Evolutionary conservation across 805 yeast species (phyloP).

Genomic region (Zygosaccharomyces bailii): DNA sequence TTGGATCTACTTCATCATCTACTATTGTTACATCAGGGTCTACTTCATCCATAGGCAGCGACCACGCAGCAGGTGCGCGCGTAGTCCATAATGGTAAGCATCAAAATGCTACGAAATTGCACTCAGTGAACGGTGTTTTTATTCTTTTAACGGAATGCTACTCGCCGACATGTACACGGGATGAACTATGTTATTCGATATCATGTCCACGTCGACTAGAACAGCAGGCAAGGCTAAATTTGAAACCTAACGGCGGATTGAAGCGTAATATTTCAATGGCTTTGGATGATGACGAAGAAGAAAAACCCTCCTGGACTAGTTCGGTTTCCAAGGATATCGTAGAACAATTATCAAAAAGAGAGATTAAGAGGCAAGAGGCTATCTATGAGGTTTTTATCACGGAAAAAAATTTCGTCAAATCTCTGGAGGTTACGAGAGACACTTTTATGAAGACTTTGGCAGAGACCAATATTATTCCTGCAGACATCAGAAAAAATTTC

Average conservation of each 20-base stretch:
- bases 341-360: slow-evolving; percentile 75
- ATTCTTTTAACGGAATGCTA: slow-evolving; percentile 91
- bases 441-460: slow-evolving; percentile 90
- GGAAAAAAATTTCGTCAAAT: slow-evolving; percentile 93
- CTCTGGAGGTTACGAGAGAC: slow-evolving; percentile 87
- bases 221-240: slow-evolving; percentile 88
- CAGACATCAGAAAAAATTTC: slow-evolving; percentile 83
- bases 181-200: slow-evolving; percentile 83
- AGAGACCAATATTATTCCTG: slow-evolving; percentile 83
- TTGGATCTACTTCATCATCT: slow-evolving; percentile 13
- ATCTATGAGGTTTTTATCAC: slow-evolving; percentile 92
- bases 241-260: slow-evolving; percentile 84
- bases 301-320: slow-evolving; percentile 88
- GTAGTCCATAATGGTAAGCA: slow-evolving; percentile 11
- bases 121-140: slow-evolving; percentile 79
- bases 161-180: slow-evolving; percentile 93
- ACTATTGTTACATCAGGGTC: slow-evolving; percentile 18
- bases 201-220: slow-evolving; percentile 95
- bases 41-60: slow-evolving; percentile 26
- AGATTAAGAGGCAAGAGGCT: slow-evolving; percentile 89
- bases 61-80: slow-evolving; percentile 19
- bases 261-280: slow-evolving; percentile 52
- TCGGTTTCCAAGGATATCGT: slow-evolving; percentile 79
- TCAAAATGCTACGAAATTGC: slow-evolving; percentile 26
- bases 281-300: slow-evolving; percentile 62